phyloP scores from a whole-genome alignment of 176 grass and related monocot genomes.

The Bolboschoenus planiculmis region DNA sequence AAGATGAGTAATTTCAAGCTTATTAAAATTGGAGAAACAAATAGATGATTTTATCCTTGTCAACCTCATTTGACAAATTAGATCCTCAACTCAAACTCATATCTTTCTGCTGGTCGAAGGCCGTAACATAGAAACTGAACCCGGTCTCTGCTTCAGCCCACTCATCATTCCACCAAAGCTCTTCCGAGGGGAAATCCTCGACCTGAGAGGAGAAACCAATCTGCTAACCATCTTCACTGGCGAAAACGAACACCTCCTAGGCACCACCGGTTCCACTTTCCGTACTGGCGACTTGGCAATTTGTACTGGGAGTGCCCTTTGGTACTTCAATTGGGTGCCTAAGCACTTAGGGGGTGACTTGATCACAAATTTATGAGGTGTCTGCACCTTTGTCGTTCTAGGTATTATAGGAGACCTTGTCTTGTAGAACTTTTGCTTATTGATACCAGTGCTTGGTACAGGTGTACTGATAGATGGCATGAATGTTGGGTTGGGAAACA shows the following conservation, averaged over 20 bases:
- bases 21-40: background rate
- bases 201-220: conserved; percentile 64
- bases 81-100: background rate
- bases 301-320: conserved; percentile 30
- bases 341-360: conserved; percentile 60
- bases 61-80: conserved; percentile 22
- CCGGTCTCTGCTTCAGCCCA: conserved; percentile 65
- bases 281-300: conserved; percentile 19
- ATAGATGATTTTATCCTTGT: conserved; percentile 3
- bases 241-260: conserved; percentile 73
- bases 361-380: conserved; percentile 61
- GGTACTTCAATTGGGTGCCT: conserved; percentile 40
- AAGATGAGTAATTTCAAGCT: background rate
- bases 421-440: conserved; percentile 55
- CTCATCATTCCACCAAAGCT: conserved; percentile 33
- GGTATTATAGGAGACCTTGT: conserved; percentile 48
- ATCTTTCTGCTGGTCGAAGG: conserved; percentile 38
- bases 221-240: conserved; percentile 57
- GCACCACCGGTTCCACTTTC: conserved; percentile 24
- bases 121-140: conserved; percentile 34
- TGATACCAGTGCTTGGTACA: conserved; percentile 23
- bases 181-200: conserved; percentile 42
- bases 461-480: conserved; percentile 24
- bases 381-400: conserved; percentile 24
- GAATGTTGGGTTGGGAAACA: conserved; percentile 74